A percentile compares a stretch with the other conserved stretches of the same genome.
Conservation (phyloP, 768 basidiomycete genomes). For the Suillus americanus region DNA sequence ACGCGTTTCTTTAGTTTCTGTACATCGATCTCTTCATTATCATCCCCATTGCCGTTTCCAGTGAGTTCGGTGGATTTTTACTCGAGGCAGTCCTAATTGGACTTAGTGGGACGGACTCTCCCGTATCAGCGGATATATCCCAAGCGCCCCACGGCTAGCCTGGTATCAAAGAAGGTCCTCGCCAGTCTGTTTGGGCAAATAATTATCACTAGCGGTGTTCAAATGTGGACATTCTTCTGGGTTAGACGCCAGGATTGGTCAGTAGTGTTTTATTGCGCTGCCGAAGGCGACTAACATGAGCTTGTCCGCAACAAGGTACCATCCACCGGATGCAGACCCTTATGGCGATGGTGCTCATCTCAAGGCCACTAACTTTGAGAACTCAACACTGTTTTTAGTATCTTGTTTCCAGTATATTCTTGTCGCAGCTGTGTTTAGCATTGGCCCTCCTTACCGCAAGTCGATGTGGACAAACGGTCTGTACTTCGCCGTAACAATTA, state of each 20-base stretch:
- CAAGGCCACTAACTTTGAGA: slow-evolving; percentile 87
- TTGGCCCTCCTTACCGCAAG: slow-evolving; percentile 95
- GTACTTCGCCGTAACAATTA: slow-evolving; percentile 21
- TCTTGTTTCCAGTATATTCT: slow-evolving; percentile 99
- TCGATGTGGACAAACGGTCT: slow-evolving; percentile 94
- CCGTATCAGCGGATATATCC: slow-evolving; percentile 85
- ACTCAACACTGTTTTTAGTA: slow-evolving; percentile 86
- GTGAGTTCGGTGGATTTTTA: slow-evolving; percentile 48
- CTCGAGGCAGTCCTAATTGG: slow-evolving; percentile 2
- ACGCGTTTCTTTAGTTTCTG: slow-evolving; percentile 61
- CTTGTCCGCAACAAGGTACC: slow-evolving; percentile 51
- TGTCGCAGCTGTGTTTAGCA: slow-evolving; percentile 95
- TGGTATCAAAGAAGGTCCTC: slow-evolving; percentile 94
- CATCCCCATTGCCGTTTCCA: slow-evolving; percentile 93
- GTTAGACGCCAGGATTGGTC: slow-evolving; percentile 85
- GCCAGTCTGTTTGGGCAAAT: slow-evolving; percentile 93
- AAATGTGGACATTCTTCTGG: slow-evolving; percentile 90
- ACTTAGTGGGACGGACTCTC: slow-evolving; percentile 88
- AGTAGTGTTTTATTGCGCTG: slow-evolving; percentile 6
- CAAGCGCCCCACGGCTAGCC: slow-evolving; percentile 91
- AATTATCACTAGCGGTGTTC: slow-evolving; percentile 76
- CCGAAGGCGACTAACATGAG: slow-evolving; percentile 26
- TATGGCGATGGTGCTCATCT: slow-evolving; percentile 65
- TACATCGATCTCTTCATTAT: slow-evolving; percentile 99
- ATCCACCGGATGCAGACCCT: slow-evolving; percentile 44